These are phyloP conservation scores for Amylocarpus encephaloides DNA, from an alignment of 2,329 filamentous ascomycete genomes.

Conservation along the genomic window DNA sequence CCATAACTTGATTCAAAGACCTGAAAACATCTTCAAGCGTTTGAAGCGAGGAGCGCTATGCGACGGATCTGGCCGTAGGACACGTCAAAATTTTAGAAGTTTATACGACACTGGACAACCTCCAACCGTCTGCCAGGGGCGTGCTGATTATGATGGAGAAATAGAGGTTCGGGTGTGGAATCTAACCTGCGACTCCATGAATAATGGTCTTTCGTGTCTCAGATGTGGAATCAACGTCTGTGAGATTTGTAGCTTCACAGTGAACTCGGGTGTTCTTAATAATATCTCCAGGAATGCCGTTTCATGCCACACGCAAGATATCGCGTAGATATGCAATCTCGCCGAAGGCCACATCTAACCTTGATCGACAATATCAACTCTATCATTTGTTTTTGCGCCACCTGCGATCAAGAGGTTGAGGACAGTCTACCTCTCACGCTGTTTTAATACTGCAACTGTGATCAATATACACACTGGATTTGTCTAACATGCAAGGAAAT, in stretches of 20 bases:
- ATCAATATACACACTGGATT: constrained; percentile 17
- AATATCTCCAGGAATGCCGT: neutral
- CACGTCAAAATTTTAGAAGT: neutral
- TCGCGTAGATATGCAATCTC: neutral
- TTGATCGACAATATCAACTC: neutral
- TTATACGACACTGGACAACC: neutral
- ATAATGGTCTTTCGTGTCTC: constrained; percentile 1
- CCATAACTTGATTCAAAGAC: neutral
- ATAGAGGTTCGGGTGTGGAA: constrained; percentile 1
- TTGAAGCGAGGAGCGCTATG: neutral
- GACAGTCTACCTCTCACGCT: constrained; percentile 7
- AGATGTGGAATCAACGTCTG: neutral
- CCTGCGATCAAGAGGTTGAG: constrained; percentile 13
- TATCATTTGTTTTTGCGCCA: constrained; percentile 10
- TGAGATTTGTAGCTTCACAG: neutral
- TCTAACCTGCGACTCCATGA: neutral
- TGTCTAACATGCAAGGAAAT: constrained; percentile 12
- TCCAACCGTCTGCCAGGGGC: no score
- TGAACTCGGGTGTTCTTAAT: neutral
- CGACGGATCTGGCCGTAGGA: neutral
- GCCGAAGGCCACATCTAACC: neutral
- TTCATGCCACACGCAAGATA: neutral
- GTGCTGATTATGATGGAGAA: neutral
- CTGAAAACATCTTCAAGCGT: neutral
- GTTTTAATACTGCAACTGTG: constrained; percentile 13